A percentile compares a stretch with the other conserved stretches of the same genome.
Evolutionary conservation across 768 basidiomycete species (phyloP).

Genomic region (Plicaturopsis crispa): DNA sequence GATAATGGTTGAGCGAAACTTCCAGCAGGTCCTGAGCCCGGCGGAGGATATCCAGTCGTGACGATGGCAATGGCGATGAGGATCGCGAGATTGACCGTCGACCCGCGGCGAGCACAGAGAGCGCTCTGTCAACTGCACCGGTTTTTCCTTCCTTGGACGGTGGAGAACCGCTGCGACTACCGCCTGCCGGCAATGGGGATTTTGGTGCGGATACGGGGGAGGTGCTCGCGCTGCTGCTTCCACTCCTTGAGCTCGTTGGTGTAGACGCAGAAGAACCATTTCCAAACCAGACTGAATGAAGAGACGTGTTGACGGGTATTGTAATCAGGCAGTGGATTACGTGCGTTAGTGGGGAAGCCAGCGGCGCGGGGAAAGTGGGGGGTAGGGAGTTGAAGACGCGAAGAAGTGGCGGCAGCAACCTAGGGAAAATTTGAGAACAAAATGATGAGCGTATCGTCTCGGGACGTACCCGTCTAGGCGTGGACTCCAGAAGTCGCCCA

Average conservation of each 20-base stretch:
- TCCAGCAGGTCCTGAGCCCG: constrained; percentile 68
- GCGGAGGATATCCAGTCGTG: constrained; percentile 39
- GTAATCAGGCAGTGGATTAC: constrained; percentile 76
- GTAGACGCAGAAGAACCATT: constrained; percentile 20
- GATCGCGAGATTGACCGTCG: constrained; percentile 13
- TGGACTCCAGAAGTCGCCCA: constrained; percentile 71
- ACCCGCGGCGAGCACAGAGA: constrained; percentile 19
- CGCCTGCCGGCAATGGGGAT: not conserved
- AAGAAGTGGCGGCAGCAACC: constrained; percentile 66
- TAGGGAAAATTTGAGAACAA: constrained; percentile 20
- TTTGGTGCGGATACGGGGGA: constrained; percentile 15
- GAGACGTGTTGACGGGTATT: constrained; percentile 57
- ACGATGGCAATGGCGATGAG: not conserved
- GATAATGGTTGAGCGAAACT: constrained; percentile 46
- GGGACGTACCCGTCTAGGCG: constrained; percentile 60
- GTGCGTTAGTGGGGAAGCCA: constrained; percentile 71
- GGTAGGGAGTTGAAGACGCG: constrained; percentile 64
- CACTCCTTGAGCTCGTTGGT: too few relatives aligned
- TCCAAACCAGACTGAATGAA: constrained; percentile 59
- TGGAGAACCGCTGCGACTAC: not conserved
- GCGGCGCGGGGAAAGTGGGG: constrained; percentile 50
- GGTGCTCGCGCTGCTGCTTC: constrained; percentile 30
- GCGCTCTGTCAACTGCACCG: constrained; percentile 18
- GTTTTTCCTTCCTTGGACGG: constrained; percentile 14
- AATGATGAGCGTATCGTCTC: too few relatives aligned